A percentile compares a stretch with the other conserved stretches of the same genome.
Evolutionary conservation across 83 land plant species (phyloP).

Genomic region (Diphasiastrum complanatum): DNA sequence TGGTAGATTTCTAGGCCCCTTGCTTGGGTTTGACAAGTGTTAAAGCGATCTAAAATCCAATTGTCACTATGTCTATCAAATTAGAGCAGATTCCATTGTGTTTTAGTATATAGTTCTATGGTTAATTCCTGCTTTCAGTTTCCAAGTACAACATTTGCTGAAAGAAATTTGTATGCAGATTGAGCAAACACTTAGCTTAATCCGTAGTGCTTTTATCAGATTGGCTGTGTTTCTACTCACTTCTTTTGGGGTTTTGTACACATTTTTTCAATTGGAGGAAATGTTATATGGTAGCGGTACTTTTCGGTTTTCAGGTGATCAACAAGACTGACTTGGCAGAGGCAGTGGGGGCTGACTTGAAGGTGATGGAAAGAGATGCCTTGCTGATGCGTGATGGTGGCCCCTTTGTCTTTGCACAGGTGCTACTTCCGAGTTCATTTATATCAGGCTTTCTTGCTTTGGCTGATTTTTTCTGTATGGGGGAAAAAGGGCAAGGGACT

Average conservation of each 20-base stretch:
- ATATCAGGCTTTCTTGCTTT: slow-evolving; percentile 7
- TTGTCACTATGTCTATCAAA: too few relatives aligned
- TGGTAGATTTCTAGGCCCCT: slow-evolving; percentile 38
- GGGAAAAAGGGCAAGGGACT: neutral
- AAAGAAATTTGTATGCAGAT: too few relatives aligned
- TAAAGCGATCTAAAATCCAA: too few relatives aligned
- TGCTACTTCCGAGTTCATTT: slow-evolving; percentile 13
- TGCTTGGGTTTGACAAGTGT: neutral
- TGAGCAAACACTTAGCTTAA: too few relatives aligned
- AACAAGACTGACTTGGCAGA: slow-evolving; percentile 94
- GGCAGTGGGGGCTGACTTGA: slow-evolving; percentile 92
- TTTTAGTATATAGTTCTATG: too few relatives aligned
- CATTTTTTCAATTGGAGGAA: too few relatives aligned
- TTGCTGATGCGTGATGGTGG: slow-evolving; percentile 95
- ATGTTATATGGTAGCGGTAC: too few relatives aligned
- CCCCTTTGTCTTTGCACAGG: slow-evolving; percentile 95
- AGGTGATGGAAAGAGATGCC: slow-evolving; percentile 92
- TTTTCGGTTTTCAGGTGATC: slow-evolving; percentile 55
- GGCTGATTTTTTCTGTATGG: neutral
- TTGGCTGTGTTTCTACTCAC: neutral
- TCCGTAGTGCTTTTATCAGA: too few relatives aligned
- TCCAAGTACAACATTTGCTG: too few relatives aligned
- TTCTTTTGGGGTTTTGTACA: neutral
- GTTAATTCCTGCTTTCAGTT: too few relatives aligned
- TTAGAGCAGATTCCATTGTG: too few relatives aligned